Conservation (phyloP, 345 rosid species). For the Gossypium australe region DNA sequence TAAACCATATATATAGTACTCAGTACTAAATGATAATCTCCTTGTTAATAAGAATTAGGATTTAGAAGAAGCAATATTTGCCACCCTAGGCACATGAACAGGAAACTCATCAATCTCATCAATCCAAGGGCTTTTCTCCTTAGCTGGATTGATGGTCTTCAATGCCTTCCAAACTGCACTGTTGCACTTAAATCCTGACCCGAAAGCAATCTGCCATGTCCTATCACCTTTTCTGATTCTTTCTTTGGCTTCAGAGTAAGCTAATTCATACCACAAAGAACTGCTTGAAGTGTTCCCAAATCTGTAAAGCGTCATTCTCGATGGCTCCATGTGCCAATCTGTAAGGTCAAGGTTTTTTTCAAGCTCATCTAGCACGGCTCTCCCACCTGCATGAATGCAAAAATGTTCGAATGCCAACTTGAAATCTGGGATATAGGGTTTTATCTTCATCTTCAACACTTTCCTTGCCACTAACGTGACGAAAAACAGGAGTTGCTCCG, state of each 20-base stretch:
- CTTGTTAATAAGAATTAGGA: too few species aligned
- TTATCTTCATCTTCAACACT: constrained; percentile 58
- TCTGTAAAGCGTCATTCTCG: constrained; percentile 33
- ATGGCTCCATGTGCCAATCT: constrained; percentile 92
- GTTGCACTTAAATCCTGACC: constrained; percentile 94
- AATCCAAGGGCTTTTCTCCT: constrained; percentile 80
- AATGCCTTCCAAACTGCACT: constrained; percentile 88
- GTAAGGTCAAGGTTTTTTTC: constrained; percentile 74
- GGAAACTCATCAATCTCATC: constrained; percentile 79
- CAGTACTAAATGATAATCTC: too few species aligned
- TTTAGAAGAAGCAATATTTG: not conserved
- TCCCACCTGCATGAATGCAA: constrained; percentile 31
- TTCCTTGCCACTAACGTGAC: constrained; percentile 64
- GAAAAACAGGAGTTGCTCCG: constrained; percentile 76
- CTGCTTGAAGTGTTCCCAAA: too few species aligned
- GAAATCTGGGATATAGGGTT: constrained; percentile 79
- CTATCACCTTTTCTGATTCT: constrained; percentile 77
- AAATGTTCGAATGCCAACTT: constrained; percentile 88
- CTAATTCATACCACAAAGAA: too few species aligned
- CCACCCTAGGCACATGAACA: constrained; percentile 57
- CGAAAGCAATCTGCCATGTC: constrained; percentile 92
- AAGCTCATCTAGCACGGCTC: constrained; percentile 74
- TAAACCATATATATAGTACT: too few species aligned
- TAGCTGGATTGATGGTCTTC: constrained; percentile 56
- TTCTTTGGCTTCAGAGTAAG: constrained; percentile 45